These are phyloP conservation scores for Aspergillus baeticus DNA, from an alignment of 495 filamentous ascomycete species.

Conservation along the genomic window DNA sequence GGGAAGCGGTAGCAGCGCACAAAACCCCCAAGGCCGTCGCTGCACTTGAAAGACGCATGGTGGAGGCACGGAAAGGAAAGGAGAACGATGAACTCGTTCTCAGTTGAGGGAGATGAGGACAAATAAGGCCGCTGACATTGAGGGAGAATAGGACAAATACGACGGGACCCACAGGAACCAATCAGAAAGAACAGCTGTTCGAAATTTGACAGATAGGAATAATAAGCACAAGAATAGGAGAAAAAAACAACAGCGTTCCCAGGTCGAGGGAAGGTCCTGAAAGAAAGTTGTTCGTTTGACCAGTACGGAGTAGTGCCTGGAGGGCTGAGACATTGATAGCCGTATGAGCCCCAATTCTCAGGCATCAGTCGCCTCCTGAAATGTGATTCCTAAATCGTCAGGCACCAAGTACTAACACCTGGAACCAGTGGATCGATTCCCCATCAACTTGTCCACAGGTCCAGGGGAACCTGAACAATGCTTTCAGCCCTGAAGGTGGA, in stretches of 20 bases:
- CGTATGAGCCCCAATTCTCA: not conserved
- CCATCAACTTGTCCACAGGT: conserved; percentile 1
- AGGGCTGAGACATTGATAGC: not conserved
- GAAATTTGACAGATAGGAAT: conserved; percentile 3
- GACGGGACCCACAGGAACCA: not conserved
- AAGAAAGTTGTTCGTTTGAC: not conserved
- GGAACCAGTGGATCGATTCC: conserved; percentile 1
- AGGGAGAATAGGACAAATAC: not conserved
- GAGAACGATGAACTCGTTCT: not conserved
- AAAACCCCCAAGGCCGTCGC: conserved; percentile 38
- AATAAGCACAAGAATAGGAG: conserved; percentile 3
- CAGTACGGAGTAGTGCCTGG: not conserved
- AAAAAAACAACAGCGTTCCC: not conserved
- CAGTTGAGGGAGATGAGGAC: conserved; percentile 19
- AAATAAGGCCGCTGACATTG: conserved; percentile 31
- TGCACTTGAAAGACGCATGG: conserved; percentile 41
- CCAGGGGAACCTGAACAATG: not conserved
- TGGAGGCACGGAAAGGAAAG: conserved; percentile 9
- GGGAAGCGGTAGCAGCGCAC: conserved; percentile 37
- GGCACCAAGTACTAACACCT: not conserved
- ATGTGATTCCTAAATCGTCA: not conserved
- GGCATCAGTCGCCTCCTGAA: conserved; percentile 13
- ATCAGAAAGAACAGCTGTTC: not conserved
- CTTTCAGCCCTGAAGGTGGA: too few species aligned
- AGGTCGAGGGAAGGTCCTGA: not conserved